Evolutionary conservation across 164 flowering plant species (phyloP).

Genomic region (Magnolia sinica): DNA sequence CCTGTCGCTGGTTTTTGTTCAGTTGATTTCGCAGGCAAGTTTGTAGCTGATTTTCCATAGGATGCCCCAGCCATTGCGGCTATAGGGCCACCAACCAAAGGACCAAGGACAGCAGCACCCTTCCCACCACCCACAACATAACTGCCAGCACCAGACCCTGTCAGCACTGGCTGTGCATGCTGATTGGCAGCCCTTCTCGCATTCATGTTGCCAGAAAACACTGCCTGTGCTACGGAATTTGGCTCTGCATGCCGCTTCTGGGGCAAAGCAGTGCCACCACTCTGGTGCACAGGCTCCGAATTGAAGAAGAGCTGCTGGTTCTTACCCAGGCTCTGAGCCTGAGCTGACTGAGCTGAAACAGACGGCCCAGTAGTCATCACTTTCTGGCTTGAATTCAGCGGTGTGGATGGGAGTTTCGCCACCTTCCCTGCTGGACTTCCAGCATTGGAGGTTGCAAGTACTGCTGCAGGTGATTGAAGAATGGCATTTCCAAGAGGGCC

Average conservation of each 20-base stretch:
- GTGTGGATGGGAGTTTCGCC: constrained; percentile 1
- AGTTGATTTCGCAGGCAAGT: constrained; percentile 11
- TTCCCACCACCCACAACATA: constrained; percentile 4
- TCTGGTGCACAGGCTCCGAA: constrained; percentile 1
- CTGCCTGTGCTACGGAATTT: not conserved
- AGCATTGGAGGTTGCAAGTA: not conserved
- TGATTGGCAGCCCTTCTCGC: constrained; percentile 6
- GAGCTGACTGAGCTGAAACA: constrained; percentile 9
- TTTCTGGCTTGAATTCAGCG: constrained; percentile 6
- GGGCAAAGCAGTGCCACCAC: not conserved
- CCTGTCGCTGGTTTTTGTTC: constrained; percentile 17
- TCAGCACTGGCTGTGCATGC: constrained; percentile 1
- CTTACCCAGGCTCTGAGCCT: constrained; percentile 5
- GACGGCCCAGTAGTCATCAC: not conserved
- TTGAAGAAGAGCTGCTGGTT: constrained; percentile 14
- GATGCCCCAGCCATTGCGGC: constrained; percentile 15
- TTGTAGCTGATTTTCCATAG: constrained; percentile 13
- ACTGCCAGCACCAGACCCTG: not conserved
- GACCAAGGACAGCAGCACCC: constrained; percentile 4
- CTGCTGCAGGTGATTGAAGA: constrained; percentile 1
- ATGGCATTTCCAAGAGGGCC: constrained; percentile 1
- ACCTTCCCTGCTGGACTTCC: constrained; percentile 6
- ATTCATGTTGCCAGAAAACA: constrained; percentile 10
- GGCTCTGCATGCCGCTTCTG: constrained; percentile 8
- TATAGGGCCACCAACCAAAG: constrained; percentile 6